A percentile compares a stretch with the other conserved stretches of the same genome.
Evolutionary conservation across 2,329 filamentous ascomycete genomes (phyloP).

Genomic region (Pestalotiopsis sp.): DNA sequence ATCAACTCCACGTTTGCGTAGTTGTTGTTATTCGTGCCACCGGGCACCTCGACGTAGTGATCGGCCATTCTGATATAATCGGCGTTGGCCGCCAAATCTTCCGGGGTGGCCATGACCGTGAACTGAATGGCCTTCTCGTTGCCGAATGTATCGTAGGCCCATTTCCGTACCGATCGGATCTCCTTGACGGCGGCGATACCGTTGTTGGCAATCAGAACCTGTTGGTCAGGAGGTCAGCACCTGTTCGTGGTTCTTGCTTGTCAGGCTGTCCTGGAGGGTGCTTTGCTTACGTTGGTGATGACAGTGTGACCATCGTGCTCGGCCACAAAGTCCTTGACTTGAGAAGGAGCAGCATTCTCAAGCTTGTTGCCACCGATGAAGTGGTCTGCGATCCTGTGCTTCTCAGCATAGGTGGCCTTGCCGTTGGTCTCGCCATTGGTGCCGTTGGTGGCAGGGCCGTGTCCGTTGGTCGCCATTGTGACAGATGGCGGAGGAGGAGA

Average conservation of each 20-base stretch:
- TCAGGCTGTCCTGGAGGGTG: background rate
- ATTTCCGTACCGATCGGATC: conserved; percentile 98
- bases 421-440: conserved; percentile 55
- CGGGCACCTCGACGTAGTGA: conserved; percentile 98
- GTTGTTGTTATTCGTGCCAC: conserved; percentile 99
- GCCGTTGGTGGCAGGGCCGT: conserved; percentile 39
- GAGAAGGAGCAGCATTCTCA: conserved; percentile 77
- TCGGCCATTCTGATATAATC: conserved; percentile 99
- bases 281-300: conserved; percentile 83
- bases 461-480: conserved; percentile 49
- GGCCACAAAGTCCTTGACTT: conserved; percentile 95
- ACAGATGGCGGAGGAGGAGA: conserved; percentile 13
- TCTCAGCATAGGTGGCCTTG: conserved; percentile 72
- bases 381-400: conserved; percentile 83
- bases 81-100: conserved; percentile 95
- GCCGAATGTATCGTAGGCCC: conserved; percentile 99
- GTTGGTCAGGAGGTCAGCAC: conserved; percentile 15
- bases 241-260: background rate
- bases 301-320: conserved; percentile 92
- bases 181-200: conserved; percentile 99
- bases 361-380: conserved; percentile 96
- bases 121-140: conserved; percentile 98
- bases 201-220: conserved; percentile 99
- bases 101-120: conserved; percentile 98
- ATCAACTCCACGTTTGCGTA: conserved; percentile 99